phyloP scores from a whole-genome alignment of 176 grass and related monocot species.

The Avena eriantha region DNA sequence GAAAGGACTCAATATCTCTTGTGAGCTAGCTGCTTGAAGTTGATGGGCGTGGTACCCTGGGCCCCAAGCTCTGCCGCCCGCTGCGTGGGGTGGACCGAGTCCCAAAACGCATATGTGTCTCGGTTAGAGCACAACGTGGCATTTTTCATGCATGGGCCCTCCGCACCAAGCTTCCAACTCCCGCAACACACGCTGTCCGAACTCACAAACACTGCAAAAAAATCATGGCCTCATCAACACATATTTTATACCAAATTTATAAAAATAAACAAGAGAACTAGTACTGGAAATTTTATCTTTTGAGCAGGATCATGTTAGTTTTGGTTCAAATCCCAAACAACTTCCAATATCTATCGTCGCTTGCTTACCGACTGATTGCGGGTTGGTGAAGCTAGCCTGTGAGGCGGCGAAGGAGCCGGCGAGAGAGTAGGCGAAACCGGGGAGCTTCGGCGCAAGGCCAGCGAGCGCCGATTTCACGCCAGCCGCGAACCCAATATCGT shows the following conservation, averaged over 20 bases:
- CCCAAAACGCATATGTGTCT: conserved; percentile 44
- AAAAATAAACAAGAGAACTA: not conserved
- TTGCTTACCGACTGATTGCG: not conserved
- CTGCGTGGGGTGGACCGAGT: conserved; percentile 45
- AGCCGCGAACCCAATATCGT: conserved; percentile 34
- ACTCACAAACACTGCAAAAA: not conserved
- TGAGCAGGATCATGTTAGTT: not conserved
- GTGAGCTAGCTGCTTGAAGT: conserved; percentile 42
- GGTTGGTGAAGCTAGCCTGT: not conserved
- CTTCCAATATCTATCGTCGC: not conserved
- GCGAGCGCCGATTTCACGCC: not conserved
- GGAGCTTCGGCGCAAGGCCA: not conserved
- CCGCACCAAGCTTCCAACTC: conserved; percentile 16
- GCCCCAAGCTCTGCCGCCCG: not conserved
- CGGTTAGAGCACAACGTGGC: conserved; percentile 14
- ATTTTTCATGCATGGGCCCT: not conserved
- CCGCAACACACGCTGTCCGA: conserved; percentile 50
- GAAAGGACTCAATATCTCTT: not conserved
- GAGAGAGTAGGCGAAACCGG: conserved; percentile 32
- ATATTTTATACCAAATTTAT: not conserved
- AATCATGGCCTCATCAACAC: not conserved
- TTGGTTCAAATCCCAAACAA: not conserved
- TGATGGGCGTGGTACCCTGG: conserved; percentile 29
- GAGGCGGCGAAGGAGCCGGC: not conserved
- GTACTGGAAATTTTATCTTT: not conserved